A percentile compares a stretch with the other conserved stretches of the same genome.
Evolutionary conservation across 2,329 filamentous ascomycete genomes (phyloP).

Genomic region (Colletotrichum liaoningense): DNA sequence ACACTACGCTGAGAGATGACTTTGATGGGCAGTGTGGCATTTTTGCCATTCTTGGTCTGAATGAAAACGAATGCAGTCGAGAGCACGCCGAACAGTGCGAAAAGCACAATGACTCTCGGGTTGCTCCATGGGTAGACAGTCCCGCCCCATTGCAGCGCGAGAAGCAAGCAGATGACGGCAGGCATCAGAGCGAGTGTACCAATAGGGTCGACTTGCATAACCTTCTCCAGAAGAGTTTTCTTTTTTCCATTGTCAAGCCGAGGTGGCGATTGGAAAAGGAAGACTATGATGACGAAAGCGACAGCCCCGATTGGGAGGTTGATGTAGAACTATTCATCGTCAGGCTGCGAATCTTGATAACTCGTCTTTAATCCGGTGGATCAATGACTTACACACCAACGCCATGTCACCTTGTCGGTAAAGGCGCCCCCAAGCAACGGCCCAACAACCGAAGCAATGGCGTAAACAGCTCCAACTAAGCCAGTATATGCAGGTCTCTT

Average conservation of each 20-base stretch:
- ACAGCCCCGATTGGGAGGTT: conserved; percentile 48
- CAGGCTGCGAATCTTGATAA: no score
- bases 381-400: conserved; percentile 45
- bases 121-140: conserved; percentile 44
- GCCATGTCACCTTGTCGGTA: conserved; percentile 44
- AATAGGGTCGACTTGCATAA: conserved; percentile 42
- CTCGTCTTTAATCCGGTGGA: no score
- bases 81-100: conserved; percentile 46
- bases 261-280: conserved; percentile 15
- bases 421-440: conserved; percentile 44
- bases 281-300: conserved; percentile 43
- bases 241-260: not conserved
- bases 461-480: conserved; percentile 53
- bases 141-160: conserved; percentile 62
- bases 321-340: conserved; percentile 43
- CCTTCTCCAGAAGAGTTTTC: conserved; percentile 38
- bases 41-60: conserved; percentile 45
- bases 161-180: conserved; percentile 54
- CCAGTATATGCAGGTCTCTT: conserved; percentile 50
- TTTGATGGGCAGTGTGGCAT: conserved; percentile 49
- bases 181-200: conserved; percentile 34
- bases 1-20: conserved; percentile 49
- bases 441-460: conserved; percentile 47
- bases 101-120: conserved; percentile 46
- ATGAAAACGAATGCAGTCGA: conserved; percentile 44